A percentile compares a stretch with the other conserved stretches of the same genome.
phyloP scores from a whole-genome alignment of 495 filamentous ascomycete species.

The Xylaria venustula region DNA sequence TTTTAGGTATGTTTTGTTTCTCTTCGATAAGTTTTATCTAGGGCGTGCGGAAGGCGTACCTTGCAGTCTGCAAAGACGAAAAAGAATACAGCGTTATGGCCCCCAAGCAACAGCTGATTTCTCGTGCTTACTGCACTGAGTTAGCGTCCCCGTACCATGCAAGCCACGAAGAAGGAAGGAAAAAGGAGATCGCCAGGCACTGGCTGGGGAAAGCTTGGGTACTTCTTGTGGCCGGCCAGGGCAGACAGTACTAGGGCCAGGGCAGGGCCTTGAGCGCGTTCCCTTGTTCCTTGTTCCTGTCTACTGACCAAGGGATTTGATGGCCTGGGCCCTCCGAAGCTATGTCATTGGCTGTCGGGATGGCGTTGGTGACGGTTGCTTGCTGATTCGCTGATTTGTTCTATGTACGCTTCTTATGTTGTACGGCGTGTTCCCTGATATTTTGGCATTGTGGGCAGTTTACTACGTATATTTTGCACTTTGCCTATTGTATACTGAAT shows the following conservation, averaged over 20 bases:
- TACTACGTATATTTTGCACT: too few species aligned
- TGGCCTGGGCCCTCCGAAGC: not conserved
- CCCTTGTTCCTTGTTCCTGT: too few species aligned
- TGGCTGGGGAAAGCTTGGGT: not conserved
- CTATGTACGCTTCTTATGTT: too few species aligned
- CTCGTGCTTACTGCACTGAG: constrained; percentile 1
- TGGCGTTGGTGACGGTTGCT: not conserved
- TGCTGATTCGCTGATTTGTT: not conserved
- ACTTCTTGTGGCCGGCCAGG: not conserved
- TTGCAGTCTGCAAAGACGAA: not conserved
- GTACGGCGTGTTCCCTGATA: too few species aligned
- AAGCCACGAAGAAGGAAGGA: constrained; percentile 1
- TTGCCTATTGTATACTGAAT: too few species aligned
- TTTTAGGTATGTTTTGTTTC: too few species aligned
- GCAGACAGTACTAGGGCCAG: not conserved
- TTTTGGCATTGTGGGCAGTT: too few species aligned
- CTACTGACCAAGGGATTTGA: too few species aligned
- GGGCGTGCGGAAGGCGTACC: too few species aligned
- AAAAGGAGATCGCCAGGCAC: constrained; percentile 10
- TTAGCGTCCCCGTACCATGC: not conserved
- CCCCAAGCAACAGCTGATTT: not conserved
- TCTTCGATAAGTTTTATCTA: too few species aligned
- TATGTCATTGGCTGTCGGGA: not conserved
- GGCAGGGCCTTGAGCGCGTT: not conserved
- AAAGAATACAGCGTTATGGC: not conserved